Percentiles rank a stretch among this genome's conserved stretches.
phyloP scores from a whole-genome alignment of 306 rosid genomes.

The Ormosia emarginata region DNA sequence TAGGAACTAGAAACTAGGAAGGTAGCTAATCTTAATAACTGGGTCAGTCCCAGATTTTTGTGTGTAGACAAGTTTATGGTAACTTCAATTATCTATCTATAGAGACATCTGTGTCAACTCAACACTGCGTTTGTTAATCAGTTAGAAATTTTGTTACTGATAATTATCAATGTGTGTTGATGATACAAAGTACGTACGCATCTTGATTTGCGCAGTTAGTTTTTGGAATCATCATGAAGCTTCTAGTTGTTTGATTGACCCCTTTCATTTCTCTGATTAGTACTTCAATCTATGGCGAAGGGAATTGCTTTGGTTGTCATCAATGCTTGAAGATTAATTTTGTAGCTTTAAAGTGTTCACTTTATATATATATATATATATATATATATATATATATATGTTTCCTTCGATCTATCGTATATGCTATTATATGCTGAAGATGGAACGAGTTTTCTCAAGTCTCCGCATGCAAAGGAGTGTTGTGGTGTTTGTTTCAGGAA shows the following conservation, averaged over 20 bases:
- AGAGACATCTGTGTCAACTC: neutral
- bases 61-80: neutral
- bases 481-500: neutral
- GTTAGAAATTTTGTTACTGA: neutral
- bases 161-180: neutral
- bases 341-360: neutral
- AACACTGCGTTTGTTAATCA: neutral
- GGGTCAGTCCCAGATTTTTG: conserved; percentile 3
- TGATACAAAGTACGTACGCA: neutral
- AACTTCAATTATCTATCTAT: neutral
- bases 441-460: neutral
- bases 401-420: neutral
- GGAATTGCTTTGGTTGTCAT: neutral
- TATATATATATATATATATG: neutral
- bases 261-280: neutral
- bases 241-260: neutral
- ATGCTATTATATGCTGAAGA: neutral
- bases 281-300: too few relatives aligned
- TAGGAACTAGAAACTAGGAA: neutral
- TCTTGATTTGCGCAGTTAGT: neutral
- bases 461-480: neutral
- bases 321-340: neutral
- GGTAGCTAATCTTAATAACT: neutral
- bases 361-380: too few relatives aligned
- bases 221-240: neutral